Base-by-base conservation (phyloP, 164 flowering plant species). In the Echeveria elegans region DNA sequence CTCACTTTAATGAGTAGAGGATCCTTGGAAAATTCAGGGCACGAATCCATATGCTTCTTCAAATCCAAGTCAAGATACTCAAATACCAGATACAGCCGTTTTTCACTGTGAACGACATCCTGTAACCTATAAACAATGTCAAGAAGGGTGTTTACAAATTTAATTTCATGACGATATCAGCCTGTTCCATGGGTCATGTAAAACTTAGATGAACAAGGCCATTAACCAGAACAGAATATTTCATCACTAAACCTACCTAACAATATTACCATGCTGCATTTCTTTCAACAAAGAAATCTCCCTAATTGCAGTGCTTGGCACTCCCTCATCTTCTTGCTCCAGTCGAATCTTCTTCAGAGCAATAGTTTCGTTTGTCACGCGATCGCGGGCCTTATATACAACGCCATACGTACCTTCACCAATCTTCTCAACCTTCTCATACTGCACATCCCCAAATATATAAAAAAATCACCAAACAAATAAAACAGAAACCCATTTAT, bases 321-420 rank as follows among this genome's bases (percentile, higher is more conserved):
- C 95, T 30, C 98, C 98, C 71, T 92, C 98, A 73, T 92, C 98
- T 78, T 92, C 96, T 78, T 92, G 98, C 83, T 92, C 98, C 77
- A 92, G 72, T 11, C 98, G 87, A 68, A 92, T 92, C 82, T 92
- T 92, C 79, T 92, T 92, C 72, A 92, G 73, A 37, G 98, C 98
- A 50, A 92, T 88, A 0, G 91, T 89, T 72, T 86, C 91, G 74
- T 89, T 89, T 6, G 90, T 89, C 28, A 72, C 21, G 16, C 86
- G 84, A 59, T 89, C 90, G 30, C 92, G 88, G 52, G 97, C 97
- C 82, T 89, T 92, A 74, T 92, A 92, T n/a, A 92, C 97, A 64
- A 92, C 96, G 52, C 97, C 97, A 73, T 92, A 89, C 15, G 96
- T 89, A 65, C 97, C 97, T 74, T 92, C 96, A 58, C 97, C 97